A percentile compares a stretch with the other conserved stretches of the same genome.
Conservation (phyloP, 805 yeast species). For the Schwanniomyces occidentalis region DNA sequence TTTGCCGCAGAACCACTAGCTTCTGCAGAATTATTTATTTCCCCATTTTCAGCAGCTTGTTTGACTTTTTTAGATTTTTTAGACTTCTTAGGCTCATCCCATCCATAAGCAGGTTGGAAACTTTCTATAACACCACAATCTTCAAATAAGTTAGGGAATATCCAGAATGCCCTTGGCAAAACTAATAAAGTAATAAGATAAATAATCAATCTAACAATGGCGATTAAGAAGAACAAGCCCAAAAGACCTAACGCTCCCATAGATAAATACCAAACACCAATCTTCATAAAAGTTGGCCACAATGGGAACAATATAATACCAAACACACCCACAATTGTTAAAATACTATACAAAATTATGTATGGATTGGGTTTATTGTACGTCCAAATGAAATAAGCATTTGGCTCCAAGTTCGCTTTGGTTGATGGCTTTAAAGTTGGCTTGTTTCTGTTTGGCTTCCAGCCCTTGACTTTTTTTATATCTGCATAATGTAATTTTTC, state of each 20-base stretch:
- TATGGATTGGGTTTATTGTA: constrained; percentile 71
- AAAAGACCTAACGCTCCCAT: constrained; percentile 73
- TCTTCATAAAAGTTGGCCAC: constrained; percentile 91
- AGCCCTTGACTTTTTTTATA: constrained; percentile 54
- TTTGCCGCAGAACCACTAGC: constrained; percentile 15
- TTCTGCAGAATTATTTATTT: constrained; percentile 2
- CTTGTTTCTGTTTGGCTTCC: constrained; percentile 59
- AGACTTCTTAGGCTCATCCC: constrained; percentile 54
- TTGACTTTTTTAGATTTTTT: constrained; percentile 22
- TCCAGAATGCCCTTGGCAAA: constrained; percentile 81
- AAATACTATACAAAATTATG: constrained; percentile 60
- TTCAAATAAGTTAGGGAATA: constrained; percentile 92
- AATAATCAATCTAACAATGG: constrained; percentile 75
- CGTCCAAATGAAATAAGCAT: constrained; percentile 82
- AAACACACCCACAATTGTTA: constrained; percentile 65
- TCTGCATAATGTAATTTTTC: constrained; percentile 69
- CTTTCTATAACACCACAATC: constrained; percentile 94
- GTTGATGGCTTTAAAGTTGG: constrained; percentile 61
- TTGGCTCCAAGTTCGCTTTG: constrained; percentile 60
- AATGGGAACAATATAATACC: constrained; percentile 79
- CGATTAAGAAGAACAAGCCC: constrained; percentile 72
- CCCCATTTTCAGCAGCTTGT: constrained; percentile 1
- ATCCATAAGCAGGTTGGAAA: constrained; percentile 85
- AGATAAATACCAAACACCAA: constrained; percentile 88
- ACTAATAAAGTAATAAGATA: constrained; percentile 59